Conservation (phyloP, 306 rosid species). For the Lathyrus tuberosus region DNA sequence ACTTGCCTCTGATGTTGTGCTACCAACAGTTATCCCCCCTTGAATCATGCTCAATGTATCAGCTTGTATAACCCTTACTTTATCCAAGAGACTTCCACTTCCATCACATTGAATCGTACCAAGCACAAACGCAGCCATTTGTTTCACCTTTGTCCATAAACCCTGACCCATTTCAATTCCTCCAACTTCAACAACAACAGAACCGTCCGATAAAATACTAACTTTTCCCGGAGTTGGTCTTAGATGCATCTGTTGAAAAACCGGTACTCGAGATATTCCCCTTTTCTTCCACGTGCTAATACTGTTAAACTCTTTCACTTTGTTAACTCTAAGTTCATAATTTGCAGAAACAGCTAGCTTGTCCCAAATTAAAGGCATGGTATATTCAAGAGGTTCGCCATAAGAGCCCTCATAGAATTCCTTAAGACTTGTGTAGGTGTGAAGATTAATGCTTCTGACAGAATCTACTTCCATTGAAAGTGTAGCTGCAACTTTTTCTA, state of each 20-base stretch:
- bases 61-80: conserved; percentile 73
- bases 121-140: conserved; percentile 60
- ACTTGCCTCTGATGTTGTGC: too few relatives aligned
- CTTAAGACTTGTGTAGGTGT: too few relatives aligned
- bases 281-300: too few relatives aligned
- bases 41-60: conserved; percentile 76
- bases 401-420: too few relatives aligned
- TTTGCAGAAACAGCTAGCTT: too few relatives aligned
- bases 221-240: conserved; percentile 76
- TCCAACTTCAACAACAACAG: conserved; percentile 86
- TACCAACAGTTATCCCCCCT: conserved; percentile 53
- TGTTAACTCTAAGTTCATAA: too few relatives aligned
- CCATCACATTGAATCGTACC: conserved; percentile 51
- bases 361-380: too few relatives aligned
- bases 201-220: conserved; percentile 70
- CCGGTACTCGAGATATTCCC: conserved; percentile 37
- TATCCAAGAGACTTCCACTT: conserved; percentile 56
- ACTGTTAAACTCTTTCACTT: too few relatives aligned
- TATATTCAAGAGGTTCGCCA: too few relatives aligned
- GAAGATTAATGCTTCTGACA: too few relatives aligned
- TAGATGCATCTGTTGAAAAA: conserved; percentile 35
- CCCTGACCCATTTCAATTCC: conserved; percentile 92
- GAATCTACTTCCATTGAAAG: too few relatives aligned
- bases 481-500: conserved; percentile 57
- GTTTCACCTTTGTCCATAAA: conserved; percentile 62